These are phyloP conservation scores for Allium cepa DNA, from an alignment of 106 monocot genomes.

Conservation along the genomic window DNA sequence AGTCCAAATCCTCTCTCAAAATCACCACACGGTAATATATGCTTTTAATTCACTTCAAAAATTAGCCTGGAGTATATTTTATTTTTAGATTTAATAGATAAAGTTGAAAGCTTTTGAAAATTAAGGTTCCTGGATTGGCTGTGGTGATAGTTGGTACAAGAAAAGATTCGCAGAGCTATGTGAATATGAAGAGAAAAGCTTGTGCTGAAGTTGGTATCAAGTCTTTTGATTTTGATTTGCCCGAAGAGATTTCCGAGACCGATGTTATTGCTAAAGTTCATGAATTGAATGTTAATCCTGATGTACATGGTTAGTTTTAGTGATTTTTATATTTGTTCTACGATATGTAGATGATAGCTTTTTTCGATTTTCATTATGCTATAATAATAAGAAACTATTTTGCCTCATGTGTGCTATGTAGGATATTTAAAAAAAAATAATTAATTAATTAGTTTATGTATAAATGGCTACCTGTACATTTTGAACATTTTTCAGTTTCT, in stretches of 20 bases:
- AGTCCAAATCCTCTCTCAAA: constrained; percentile 44
- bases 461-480: no score
- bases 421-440: no score
- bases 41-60: neutral
- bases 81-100: neutral
- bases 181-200: constrained; percentile 87
- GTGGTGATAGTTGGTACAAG: constrained; percentile 82
- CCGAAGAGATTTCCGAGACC: constrained; percentile 56
- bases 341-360: neutral
- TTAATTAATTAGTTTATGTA: no score
- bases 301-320: constrained; percentile 52
- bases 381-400: no score
- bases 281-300: constrained; percentile 57
- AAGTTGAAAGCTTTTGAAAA: constrained; percentile 6
- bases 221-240: constrained; percentile 60
- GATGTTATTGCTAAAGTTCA: constrained; percentile 57
- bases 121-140: constrained; percentile 81
- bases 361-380: neutral
- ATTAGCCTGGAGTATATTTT: neutral
- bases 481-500: no score
- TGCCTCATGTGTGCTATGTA: no score
- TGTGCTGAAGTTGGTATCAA: constrained; percentile 89
- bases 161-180: constrained; percentile 88
- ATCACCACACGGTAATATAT: constrained; percentile 27
- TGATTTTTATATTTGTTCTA: no score